These are phyloP conservation scores for Podospora bellae-mahoneyi DNA, from an alignment of 495 filamentous ascomycete species.

Conservation along the genomic window DNA sequence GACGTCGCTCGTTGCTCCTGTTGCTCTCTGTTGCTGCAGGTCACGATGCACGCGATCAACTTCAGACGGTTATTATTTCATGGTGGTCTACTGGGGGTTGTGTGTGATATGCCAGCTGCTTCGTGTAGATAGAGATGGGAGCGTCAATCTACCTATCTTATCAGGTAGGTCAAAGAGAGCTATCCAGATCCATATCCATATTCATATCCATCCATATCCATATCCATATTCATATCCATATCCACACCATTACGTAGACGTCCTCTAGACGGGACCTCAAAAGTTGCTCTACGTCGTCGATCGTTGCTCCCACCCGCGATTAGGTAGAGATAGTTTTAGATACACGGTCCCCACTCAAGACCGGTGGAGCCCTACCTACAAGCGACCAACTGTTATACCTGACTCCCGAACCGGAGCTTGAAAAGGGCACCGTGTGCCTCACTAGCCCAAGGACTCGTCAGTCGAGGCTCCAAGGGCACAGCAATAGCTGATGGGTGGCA, in stretches of 20 bases:
- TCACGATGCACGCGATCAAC: constrained; percentile 22
- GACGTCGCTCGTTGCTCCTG: background rate
- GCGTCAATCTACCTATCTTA: background rate
- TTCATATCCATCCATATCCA: too few relatives aligned
- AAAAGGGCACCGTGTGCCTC: background rate
- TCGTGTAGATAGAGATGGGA: background rate
- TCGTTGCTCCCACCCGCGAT: too few relatives aligned
- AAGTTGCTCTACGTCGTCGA: background rate
- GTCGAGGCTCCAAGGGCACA: background rate
- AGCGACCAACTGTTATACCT: background rate
- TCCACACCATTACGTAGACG: background rate
- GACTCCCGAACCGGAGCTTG: background rate
- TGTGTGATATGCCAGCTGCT: too few relatives aligned
- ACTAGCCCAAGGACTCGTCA: background rate
- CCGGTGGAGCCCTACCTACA: background rate
- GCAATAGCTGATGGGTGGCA: background rate
- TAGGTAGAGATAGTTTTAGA: background rate
- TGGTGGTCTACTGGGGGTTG: too few relatives aligned
- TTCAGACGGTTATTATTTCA: constrained; percentile 12
- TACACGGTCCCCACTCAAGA: background rate
- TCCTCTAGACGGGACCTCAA: too few relatives aligned
- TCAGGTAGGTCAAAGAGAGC: background rate
- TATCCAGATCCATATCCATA: too few relatives aligned
- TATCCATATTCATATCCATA: too few relatives aligned
- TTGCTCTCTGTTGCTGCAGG: constrained; percentile 17